Evolutionary conservation across 2,329 filamentous ascomycete species (phyloP), one percentile per base, ranked within the genome.

Genomic region (Pseudocercospora pini-densiflorae): DNA sequence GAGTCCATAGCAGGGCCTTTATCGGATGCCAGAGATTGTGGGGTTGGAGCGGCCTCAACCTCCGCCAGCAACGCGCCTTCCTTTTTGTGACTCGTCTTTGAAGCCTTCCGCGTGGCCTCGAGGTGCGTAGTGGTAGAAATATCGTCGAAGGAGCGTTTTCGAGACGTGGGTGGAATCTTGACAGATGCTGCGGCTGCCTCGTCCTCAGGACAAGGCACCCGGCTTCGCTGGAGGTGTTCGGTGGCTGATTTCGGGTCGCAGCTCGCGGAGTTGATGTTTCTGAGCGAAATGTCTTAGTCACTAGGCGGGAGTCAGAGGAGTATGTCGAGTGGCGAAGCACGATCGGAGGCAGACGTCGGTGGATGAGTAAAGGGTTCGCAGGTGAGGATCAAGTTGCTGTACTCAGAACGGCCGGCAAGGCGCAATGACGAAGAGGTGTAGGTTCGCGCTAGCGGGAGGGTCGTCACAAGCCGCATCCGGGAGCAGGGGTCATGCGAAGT

Each of bases 1-100:
- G 94, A 97, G 82, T 97, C 93, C 94, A 97, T 97, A 70, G 84
- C 87, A 24, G 31, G 53, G 55, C 55, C 55, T 59, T 72, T 74
- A 63, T 75, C 81, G 40, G 81, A 84, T 69, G 68, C 79, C 73
- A 73, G 74, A 62, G 70, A 77, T 73, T 77, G 86, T 23, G 88
- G 88, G 47, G 87, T 85, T 51, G 82, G 81, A 45, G 79, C 78
- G 64, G 77, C 74, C 69, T 76, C 76, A 72, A 78, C 77, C 72
- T 79, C 77, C 70, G 76, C 79, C 67, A 77, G 57, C 31, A 27
- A 53, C 57, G 64, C 62, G 47, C 62, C 53, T 24, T 69, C 72
- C 70, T 77, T 75, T 70, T 76, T 75, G 70, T 70, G 74, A 65
- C 70, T 72, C 64, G 68, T 79, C 77, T 73, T 79, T 70, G 70